phyloP scores from a whole-genome alignment of 371 early-diverging fungal species.

The Mucor lusitanicus region DNA sequence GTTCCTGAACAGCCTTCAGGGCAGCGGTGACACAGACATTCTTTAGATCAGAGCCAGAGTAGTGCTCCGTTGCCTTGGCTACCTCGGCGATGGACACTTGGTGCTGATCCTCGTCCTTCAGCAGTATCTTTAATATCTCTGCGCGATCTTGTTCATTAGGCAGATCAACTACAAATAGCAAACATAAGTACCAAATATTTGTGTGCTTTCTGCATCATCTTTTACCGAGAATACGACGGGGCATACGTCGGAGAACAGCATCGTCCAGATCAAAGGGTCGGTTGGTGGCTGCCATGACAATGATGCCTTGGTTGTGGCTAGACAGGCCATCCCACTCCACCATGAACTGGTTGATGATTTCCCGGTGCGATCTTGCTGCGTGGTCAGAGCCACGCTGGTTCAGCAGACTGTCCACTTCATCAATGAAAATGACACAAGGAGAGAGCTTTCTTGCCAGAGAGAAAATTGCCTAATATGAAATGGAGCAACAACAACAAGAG shows the following conservation, averaged over 20 bases:
- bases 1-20: conserved; percentile 69
- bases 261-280: conserved; percentile 98
- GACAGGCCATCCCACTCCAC: conserved; percentile 95
- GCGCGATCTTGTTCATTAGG: conserved; percentile 84
- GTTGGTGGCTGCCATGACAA: conserved; percentile 96
- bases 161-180: conserved; percentile 69
- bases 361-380: conserved; percentile 60
- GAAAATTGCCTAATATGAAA: conserved; percentile 75
- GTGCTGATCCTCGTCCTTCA: conserved; percentile 73
- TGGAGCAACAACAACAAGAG: not conserved
- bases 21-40: conserved; percentile 97
- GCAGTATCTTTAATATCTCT: conserved; percentile 80
- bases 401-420: conserved; percentile 98
- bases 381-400: conserved; percentile 72
- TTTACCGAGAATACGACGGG: conserved; percentile 89
- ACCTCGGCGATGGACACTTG: conserved; percentile 54
- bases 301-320: conserved; percentile 76
- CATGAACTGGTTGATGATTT: conserved; percentile 97
- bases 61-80: conserved; percentile 74
- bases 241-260: conserved; percentile 96
- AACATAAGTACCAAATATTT: not conserved
- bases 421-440: conserved; percentile 98
- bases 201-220: no score
- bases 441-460: conserved; percentile 93
- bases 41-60: conserved; percentile 98